These are phyloP conservation scores for Luvunga scandens DNA, from an alignment of 345 rosid genomes.

Conservation along the genomic window DNA sequence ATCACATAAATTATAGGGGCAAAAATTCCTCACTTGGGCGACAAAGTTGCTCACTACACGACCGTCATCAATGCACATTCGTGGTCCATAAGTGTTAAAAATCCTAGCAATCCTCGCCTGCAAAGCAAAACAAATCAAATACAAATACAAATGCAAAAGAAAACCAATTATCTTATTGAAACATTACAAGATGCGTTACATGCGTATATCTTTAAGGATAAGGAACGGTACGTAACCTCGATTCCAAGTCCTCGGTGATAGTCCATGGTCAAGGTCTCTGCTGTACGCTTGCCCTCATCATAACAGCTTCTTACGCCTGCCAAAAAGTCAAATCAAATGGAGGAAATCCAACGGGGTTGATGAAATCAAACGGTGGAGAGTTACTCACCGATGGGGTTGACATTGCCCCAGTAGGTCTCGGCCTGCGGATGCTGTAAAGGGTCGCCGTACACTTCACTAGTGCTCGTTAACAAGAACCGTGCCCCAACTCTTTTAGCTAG, in stretches of 20 bases:
- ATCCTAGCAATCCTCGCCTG: constrained; percentile 84
- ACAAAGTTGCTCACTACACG: constrained; percentile 91
- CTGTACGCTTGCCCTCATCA: constrained; percentile 87
- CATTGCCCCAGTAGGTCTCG: constrained; percentile 91
- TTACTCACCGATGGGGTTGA: constrained; percentile 70
- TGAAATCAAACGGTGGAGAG: background rate
- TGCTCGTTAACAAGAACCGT: constrained; percentile 78
- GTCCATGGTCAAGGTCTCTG: constrained; percentile 81
- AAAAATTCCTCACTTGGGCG: constrained; percentile 50
- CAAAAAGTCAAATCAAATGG: background rate
- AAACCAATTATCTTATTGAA: background rate
- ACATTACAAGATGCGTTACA: no score
- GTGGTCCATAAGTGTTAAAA: constrained; percentile 83
- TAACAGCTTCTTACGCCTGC: constrained; percentile 81
- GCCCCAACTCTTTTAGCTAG: constrained; percentile 82
- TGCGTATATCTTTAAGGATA: background rate
- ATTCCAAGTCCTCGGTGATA: constrained; percentile 71
- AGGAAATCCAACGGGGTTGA: background rate
- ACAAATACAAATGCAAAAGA: no score
- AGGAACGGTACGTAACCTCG: constrained; percentile 41
- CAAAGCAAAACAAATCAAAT: background rate
- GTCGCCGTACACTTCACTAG: constrained; percentile 94
- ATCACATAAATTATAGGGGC: background rate
- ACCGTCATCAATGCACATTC: constrained; percentile 89
- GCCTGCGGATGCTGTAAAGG: constrained; percentile 84